Percentiles rank a stretch among this genome's conserved stretches.
phyloP scores from a whole-genome alignment of 805 yeast genomes.

The Wickerhamomyces bisporus region DNA sequence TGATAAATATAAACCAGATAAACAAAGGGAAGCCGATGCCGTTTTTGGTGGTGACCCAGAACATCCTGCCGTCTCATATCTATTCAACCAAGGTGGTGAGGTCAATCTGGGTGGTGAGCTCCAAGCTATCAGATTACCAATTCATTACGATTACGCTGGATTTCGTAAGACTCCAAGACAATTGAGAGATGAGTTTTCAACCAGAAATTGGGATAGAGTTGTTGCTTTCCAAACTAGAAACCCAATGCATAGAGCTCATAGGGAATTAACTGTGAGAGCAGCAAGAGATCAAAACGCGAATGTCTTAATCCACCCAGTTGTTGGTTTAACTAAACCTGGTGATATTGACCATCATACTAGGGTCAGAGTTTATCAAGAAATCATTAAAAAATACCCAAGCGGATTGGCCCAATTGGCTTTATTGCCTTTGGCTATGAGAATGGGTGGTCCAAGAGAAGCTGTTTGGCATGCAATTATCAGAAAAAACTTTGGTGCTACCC shows the following conservation, averaged over 20 bases:
- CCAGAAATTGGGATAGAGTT: slow-evolving; percentile 79
- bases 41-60: slow-evolving; percentile 97
- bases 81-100: slow-evolving; percentile 71
- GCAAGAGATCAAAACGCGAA: slow-evolving; percentile 89
- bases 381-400: slow-evolving; percentile 87
- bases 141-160: slow-evolving; percentile 86
- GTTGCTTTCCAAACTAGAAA: slow-evolving; percentile 98
- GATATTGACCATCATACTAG: slow-evolving; percentile 97
- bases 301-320: slow-evolving; percentile 92
- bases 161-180: slow-evolving; percentile 88
- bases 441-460: slow-evolving; percentile 99
- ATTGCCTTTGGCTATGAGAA: slow-evolving; percentile 95
- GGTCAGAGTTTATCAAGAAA: slow-evolving; percentile 90
- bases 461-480: slow-evolving; percentile 97
- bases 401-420: slow-evolving; percentile 89
- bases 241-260: slow-evolving; percentile 98
- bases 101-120: slow-evolving; percentile 83
- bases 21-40: slow-evolving; percentile 69
- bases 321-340: slow-evolving; percentile 95
- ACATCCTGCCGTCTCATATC: slow-evolving; percentile 85
- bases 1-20: slow-evolving; percentile 79
- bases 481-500: slow-evolving; percentile 94
- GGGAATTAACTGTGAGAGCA: slow-evolving; percentile 93
- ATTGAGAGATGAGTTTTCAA: slow-evolving; percentile 75
- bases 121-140: slow-evolving; percentile 79